phyloP scores from a whole-genome alignment of 345 rosid genomes.

The Populus nigra region DNA sequence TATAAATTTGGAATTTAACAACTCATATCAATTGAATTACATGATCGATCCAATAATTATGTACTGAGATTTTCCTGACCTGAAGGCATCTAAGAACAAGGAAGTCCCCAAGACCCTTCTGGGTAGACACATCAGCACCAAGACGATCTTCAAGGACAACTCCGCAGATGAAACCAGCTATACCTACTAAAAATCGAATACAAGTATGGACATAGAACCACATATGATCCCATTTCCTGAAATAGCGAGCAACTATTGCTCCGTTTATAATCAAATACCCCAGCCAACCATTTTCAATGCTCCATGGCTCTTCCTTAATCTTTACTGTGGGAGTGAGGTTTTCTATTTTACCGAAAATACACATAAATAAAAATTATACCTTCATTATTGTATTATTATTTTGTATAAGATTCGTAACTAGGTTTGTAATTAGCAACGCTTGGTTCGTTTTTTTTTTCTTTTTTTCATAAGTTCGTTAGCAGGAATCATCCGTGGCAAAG shows the following conservation, averaged over 20 bases:
- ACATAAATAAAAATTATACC: too few relatives aligned
- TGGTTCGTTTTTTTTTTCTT: too few relatives aligned
- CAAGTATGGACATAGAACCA: conserved; percentile 67
- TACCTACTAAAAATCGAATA: conserved; percentile 57
- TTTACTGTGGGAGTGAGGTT: too few relatives aligned
- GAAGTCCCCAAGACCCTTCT: conserved; percentile 62
- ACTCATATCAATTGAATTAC: background rate
- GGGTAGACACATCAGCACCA: conserved; percentile 41
- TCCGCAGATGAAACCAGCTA: conserved; percentile 58
- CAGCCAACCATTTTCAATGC: conserved; percentile 66
- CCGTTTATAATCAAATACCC: conserved; percentile 76
- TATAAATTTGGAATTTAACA: too few relatives aligned
- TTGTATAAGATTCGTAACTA: too few relatives aligned
- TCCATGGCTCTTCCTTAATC: conserved; percentile 27
- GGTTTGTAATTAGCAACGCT: too few relatives aligned
- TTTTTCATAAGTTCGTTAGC: too few relatives aligned
- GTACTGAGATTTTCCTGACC: conserved; percentile 24
- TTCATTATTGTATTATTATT: too few relatives aligned
- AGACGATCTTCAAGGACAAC: conserved; percentile 51
- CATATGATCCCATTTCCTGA: conserved; percentile 56
- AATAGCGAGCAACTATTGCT: conserved; percentile 53
- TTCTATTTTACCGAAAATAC: too few relatives aligned
- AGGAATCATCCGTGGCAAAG: too few relatives aligned
- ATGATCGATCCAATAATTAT: background rate
- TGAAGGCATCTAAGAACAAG: conserved; percentile 82